Evolutionary conservation across 1,284 basidiomycete species (phyloP), one percentile per base, ranked within the genome.

Genomic region (Phylloboletellus chloephorus): DNA sequence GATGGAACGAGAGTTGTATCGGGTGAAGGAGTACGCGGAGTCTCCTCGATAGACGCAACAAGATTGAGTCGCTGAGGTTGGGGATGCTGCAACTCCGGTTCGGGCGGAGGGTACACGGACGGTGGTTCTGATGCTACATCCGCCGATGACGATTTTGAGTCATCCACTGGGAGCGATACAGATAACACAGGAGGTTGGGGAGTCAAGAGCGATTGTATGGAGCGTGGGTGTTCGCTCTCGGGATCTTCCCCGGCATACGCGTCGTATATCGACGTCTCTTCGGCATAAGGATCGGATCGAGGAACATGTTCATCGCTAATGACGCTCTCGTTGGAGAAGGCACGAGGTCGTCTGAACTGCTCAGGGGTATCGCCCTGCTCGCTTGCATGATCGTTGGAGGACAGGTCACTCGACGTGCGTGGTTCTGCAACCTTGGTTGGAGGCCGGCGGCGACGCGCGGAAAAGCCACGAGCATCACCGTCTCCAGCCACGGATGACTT

Each of bases 201-300:
- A 42, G 60, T 15, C 48, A 55, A 39, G 31, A 64, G 25, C n/a
- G 37, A 39, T 28, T 57, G 47, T 19, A 53, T 35, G 25, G 65
- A 58, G 26, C 68, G 68, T 15, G 66, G 56, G 5, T 67, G 59
- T 11, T 69, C 68, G 5, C 74, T 74, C 4, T 81, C 75, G 4
- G 69, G 64, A 11, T 76, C 74, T 41, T 73, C 71, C 34, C 68
- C 64, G n/a, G 66, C 76, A 58, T 94, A 93, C 3, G 88, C 76
- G 52, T 92, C 90, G 57, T 84, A 88, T 49, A 93, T 91, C 21
- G 75, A 75, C 3, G 78, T 65, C 53, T 91, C 88, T 48, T 88
- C 87, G 43, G 78, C 82, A 53, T 80, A 88, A 3, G 81, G 82
- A 48, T 82, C 79, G 24, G 79, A 82, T 49, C 75, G 72, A 32